Evolutionary conservation across 2,329 filamentous ascomycete species (phyloP).

Genomic region (Penicillium hesseltinei): DNA sequence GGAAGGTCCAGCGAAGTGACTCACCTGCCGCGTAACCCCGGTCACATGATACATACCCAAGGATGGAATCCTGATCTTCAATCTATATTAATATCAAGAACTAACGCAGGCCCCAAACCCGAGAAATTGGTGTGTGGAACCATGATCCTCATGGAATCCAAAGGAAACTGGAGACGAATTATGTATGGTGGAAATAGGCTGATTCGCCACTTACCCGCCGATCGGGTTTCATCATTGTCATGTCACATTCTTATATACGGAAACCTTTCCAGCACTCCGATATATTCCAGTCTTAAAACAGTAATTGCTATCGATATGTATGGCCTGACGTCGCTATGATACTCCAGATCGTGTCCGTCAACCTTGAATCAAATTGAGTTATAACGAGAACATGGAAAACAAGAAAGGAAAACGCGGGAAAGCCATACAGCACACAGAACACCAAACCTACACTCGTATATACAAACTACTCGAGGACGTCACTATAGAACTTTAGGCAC

Average conservation of each 20-base stretch:
- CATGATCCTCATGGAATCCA: slow-evolving; percentile 2
- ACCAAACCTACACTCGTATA: neutral
- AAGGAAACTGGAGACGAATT: neutral
- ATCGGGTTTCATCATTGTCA: slow-evolving; percentile 10
- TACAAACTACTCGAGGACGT: neutral
- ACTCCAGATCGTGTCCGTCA: neutral
- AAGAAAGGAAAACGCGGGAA: neutral
- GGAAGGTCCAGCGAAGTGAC: slow-evolving; percentile 10
- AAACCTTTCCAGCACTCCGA: neutral
- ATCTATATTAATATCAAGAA: neutral
- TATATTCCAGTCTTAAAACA: neutral
- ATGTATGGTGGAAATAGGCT: slow-evolving; percentile 2
- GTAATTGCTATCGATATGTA: neutral
- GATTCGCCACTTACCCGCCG: slow-evolving; percentile 9
- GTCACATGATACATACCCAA: slow-evolving; percentile 3
- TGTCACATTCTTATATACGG: slow-evolving; percentile 1
- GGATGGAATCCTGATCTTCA: neutral
- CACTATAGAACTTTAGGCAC: neutral
- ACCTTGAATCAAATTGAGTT: neutral
- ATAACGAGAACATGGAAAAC: neutral
- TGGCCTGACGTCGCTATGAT: slow-evolving; percentile 4
- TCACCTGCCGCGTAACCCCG: slow-evolving; percentile 9
- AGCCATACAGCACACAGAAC: neutral
- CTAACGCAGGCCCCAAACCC: slow-evolving; percentile 9
- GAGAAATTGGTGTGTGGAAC: neutral